Percentiles rank a stretch among this genome's conserved stretches.
Conservation (phyloP, 192 early-diverging fungal genomes). For the Coemansia sp. region DNA sequence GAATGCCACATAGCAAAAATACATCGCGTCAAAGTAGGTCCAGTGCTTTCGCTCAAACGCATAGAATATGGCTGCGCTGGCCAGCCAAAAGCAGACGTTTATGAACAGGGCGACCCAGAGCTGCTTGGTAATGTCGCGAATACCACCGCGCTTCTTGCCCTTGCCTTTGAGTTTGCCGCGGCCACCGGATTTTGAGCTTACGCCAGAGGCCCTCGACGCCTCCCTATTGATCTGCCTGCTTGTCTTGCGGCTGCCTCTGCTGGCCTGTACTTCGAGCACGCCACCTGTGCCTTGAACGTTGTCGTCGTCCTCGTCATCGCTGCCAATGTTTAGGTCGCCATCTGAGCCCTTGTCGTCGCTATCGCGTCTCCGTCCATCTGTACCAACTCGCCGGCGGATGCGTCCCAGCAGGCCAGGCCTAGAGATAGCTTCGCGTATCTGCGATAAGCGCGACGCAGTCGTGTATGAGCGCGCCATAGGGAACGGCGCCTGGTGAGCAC, state of each 20-base stretch:
- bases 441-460: constrained; percentile 35
- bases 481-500: constrained; percentile 14
- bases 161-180: neutral
- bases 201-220: constrained; percentile 4
- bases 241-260: neutral
- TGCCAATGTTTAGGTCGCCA: neutral
- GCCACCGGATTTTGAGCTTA: neutral
- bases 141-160: neutral
- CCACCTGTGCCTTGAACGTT: constrained; percentile 8
- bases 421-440: constrained; percentile 20
- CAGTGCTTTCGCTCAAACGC: constrained; percentile 31
- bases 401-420: constrained; percentile 16
- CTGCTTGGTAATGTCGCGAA: constrained; percentile 32
- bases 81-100: constrained; percentile 48
- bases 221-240: constrained; percentile 1
- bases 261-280: neutral
- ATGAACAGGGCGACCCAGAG: constrained; percentile 40
- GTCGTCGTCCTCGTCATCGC: neutral
- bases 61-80: constrained; percentile 46
- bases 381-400: constrained; percentile 18
- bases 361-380: neutral
- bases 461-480: constrained; percentile 42
- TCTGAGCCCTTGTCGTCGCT: neutral
- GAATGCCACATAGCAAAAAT: constrained; percentile 57
- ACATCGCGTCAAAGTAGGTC: constrained; percentile 55